Evolutionary conservation across 805 yeast genomes (phyloP).

Genomic region (Kazachstania bromeliacearum): DNA sequence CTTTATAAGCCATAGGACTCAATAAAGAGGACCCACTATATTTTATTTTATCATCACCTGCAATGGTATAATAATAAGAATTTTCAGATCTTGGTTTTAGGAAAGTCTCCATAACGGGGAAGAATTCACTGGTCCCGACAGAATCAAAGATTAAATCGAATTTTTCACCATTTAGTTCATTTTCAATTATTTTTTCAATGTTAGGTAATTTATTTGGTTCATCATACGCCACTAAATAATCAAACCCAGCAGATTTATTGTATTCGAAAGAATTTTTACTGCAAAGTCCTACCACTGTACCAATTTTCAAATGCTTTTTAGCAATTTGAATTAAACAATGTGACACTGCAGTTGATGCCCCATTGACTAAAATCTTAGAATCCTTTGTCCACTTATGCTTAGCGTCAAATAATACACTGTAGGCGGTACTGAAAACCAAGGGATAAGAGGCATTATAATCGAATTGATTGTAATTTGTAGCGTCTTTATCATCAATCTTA

Average conservation of each 20-base stretch:
- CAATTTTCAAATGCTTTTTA: slow-evolving; percentile 37
- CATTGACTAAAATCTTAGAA: slow-evolving; percentile 51
- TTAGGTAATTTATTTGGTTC: slow-evolving; percentile 34
- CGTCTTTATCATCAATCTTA: slow-evolving; percentile 4
- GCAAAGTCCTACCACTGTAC: slow-evolving; percentile 47
- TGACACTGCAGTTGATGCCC: slow-evolving; percentile 70
- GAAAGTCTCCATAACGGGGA: slow-evolving; percentile 33
- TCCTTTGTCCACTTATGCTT: slow-evolving; percentile 29
- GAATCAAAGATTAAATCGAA: slow-evolving; percentile 60
- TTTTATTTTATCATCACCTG: slow-evolving; percentile 42
- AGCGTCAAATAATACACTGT: slow-evolving; percentile 26
- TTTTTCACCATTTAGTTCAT: slow-evolving; percentile 30
- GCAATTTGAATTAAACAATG: slow-evolving; percentile 46
- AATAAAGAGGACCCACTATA: slow-evolving; percentile 13
- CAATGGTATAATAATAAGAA: slow-evolving; percentile 43
- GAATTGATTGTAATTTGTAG: slow-evolving; percentile 29
- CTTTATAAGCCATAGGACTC: slow-evolving; percentile 8
- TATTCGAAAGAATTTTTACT: slow-evolving; percentile 39
- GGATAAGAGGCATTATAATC: slow-evolving; percentile 45
- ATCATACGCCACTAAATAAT: slow-evolving; percentile 47
- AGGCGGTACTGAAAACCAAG: slow-evolving; percentile 57
- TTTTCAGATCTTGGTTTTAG: slow-evolving; percentile 40
- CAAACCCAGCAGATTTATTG: slow-evolving; percentile 47
- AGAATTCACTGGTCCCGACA: slow-evolving; percentile 48
- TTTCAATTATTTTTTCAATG: slow-evolving; percentile 24